A percentile compares a stretch with the other conserved stretches of the same genome.
phyloP scores from a whole-genome alignment of 163 green algal species.

The Prototheca wickerhamii region DNA sequence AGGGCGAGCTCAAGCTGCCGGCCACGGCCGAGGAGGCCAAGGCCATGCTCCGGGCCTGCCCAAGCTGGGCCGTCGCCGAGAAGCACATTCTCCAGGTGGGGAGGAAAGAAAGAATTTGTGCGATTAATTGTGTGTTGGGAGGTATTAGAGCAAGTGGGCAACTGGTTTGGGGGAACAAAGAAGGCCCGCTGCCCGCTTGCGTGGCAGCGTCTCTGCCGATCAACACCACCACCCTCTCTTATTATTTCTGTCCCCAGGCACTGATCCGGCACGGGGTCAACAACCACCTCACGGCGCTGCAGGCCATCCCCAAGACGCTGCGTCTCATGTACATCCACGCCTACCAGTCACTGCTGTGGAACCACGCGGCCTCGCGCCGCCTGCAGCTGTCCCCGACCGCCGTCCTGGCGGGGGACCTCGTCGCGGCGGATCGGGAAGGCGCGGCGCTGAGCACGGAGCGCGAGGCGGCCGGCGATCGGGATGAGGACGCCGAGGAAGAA shows the following conservation, averaged over 20 bases:
- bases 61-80: slow-evolving; percentile 50
- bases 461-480: neutral
- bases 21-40: slow-evolving; percentile 1
- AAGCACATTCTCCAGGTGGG: slow-evolving; percentile 46
- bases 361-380: slow-evolving; percentile 68
- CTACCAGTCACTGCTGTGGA: slow-evolving; percentile 84
- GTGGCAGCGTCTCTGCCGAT: neutral
- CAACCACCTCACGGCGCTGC: slow-evolving; percentile 43
- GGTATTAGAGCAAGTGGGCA: neutral
- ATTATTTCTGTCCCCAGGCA: neutral
- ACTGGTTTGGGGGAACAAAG: neutral
- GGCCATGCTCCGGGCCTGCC: slow-evolving; percentile 47
- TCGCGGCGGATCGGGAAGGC: too few species aligned
- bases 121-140: neutral
- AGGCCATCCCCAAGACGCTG: slow-evolving; percentile 65
- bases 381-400: slow-evolving; percentile 29
- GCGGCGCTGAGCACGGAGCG: slow-evolving; percentile 20
- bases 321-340: slow-evolving; percentile 89
- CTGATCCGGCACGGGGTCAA: slow-evolving; percentile 18
- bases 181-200: neutral
- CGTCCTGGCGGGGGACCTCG: slow-evolving; percentile 59
- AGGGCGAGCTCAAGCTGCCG: neutral
- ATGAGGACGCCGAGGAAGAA: neutral
- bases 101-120: too few species aligned
- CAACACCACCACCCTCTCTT: neutral